Percentiles rank a stretch among this genome's conserved stretches.
Evolutionary conservation across 2,329 filamentous ascomycete species (phyloP).

Genomic region (Ceratocystis lukuohia): DNA sequence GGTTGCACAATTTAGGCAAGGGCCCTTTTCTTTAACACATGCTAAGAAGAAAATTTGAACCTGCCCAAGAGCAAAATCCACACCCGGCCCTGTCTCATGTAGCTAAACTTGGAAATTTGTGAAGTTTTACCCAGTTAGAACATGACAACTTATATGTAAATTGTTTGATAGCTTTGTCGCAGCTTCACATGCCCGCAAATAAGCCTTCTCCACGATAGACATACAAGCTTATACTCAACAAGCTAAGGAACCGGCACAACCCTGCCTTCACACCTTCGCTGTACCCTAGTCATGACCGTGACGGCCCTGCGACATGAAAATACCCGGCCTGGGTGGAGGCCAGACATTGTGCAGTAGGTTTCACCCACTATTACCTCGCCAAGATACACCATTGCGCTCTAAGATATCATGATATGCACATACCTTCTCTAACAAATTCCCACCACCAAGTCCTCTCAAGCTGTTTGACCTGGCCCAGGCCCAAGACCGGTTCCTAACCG

Average conservation of each 20-base stretch:
- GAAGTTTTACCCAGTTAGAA: too few species aligned
- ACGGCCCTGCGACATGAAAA: background rate
- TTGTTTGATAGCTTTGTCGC: too few species aligned
- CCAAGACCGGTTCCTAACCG: conserved; percentile 41
- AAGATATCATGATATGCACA: background rate
- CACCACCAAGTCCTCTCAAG: conserved; percentile 37
- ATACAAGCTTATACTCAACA: background rate
- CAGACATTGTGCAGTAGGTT: conserved; percentile 17
- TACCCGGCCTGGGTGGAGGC: conserved; percentile 5
- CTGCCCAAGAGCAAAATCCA: background rate
- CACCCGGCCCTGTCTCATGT: background rate
- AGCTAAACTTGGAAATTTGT: background rate
- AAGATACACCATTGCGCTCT: background rate
- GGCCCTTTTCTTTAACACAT: background rate
- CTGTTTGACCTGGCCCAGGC: conserved; percentile 43
- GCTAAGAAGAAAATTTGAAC: background rate
- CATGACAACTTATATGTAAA: too few species aligned
- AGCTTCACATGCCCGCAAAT: too few species aligned
- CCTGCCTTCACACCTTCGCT: background rate
- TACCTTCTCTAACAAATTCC: background rate
- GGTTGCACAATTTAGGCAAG: background rate
- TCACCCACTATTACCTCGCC: background rate
- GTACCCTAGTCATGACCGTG: conserved; percentile 2
- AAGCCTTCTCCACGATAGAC: too few species aligned
- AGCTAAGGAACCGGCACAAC: background rate